Evolutionary conservation across 805 yeast genomes (phyloP).

Genomic region (Alloascoidea africana): DNA sequence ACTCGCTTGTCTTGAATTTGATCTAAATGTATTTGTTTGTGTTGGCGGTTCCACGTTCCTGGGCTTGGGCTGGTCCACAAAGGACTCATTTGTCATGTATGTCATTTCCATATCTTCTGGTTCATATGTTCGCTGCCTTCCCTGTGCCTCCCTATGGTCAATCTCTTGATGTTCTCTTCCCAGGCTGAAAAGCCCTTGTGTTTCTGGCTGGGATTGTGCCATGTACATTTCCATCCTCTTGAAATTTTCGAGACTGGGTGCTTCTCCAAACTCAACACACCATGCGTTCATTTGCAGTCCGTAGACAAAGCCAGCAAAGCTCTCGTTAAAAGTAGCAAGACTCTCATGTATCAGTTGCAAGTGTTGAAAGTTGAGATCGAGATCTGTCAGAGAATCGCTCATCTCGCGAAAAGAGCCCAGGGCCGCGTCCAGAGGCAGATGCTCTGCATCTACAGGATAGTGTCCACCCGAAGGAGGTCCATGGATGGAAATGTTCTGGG

Average conservation of each 20-base stretch:
- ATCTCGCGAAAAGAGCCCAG: conserved; percentile 15
- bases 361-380: conserved; percentile 43
- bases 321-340: conserved; percentile 56
- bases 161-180: background rate
- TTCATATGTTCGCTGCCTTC: background rate
- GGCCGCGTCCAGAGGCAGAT: conserved; percentile 7
- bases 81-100: conserved; percentile 18
- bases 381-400: conserved; percentile 22
- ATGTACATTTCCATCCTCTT: background rate
- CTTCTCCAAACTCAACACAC: conserved; percentile 54
- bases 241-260: conserved; percentile 8
- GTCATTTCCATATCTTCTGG: conserved; percentile 11
- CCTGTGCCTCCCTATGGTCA: background rate
- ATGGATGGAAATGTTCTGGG: background rate
- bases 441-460: conserved; percentile 7
- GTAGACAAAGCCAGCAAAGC: conserved; percentile 60
- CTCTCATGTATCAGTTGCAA: conserved; percentile 46
- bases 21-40: no score
- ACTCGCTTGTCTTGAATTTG: no score
- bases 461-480: conserved; percentile 6
- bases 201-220: background rate
- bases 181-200: background rate
- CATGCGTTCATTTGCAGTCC: conserved; percentile 79
- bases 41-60: no score
- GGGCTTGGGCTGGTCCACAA: conserved; percentile 14